These are phyloP conservation scores for Colletotrichum kahawae DNA, from an alignment of 2,329 filamentous ascomycete species.

Conservation along the genomic window DNA sequence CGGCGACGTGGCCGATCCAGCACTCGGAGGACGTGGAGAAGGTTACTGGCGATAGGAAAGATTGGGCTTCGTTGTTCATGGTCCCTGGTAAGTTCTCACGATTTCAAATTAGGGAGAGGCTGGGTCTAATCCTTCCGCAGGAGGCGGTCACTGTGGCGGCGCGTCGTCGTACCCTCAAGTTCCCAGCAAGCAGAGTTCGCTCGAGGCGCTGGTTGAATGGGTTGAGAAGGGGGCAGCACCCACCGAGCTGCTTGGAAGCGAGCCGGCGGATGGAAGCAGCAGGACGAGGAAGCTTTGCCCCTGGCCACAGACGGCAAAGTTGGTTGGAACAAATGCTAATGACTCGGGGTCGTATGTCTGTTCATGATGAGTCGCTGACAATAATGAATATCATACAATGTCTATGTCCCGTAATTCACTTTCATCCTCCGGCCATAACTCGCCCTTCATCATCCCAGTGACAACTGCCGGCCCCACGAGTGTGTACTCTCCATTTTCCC, in stretches of 20 bases:
- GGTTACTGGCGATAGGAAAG: constrained; percentile 19
- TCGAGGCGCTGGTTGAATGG: background rate
- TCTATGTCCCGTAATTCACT: background rate
- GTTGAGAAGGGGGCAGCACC: background rate
- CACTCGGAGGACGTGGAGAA: constrained; percentile 32
- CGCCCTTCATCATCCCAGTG: background rate
- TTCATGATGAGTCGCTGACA: background rate
- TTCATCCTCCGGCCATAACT: background rate
- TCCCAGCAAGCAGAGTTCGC: background rate
- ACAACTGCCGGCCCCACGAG: background rate
- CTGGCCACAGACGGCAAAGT: background rate
- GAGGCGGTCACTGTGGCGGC: constrained; percentile 5
- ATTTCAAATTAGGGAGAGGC: no score
- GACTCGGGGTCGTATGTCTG: background rate
- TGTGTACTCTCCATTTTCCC: background rate
- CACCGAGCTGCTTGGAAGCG: background rate
- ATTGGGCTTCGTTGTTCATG: constrained; percentile 6
- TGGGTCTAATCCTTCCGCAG: background rate
- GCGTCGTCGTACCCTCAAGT: constrained; percentile 3
- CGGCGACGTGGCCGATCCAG: constrained; percentile 2
- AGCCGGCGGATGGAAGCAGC: background rate
- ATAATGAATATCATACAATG: background rate
- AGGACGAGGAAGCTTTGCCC: constrained; percentile 2
- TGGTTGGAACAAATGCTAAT: background rate
- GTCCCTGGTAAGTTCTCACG: background rate